These are phyloP conservation scores for Dactylis glomerata DNA, from an alignment of 176 grass and related monocot species.

Conservation along the genomic window DNA sequence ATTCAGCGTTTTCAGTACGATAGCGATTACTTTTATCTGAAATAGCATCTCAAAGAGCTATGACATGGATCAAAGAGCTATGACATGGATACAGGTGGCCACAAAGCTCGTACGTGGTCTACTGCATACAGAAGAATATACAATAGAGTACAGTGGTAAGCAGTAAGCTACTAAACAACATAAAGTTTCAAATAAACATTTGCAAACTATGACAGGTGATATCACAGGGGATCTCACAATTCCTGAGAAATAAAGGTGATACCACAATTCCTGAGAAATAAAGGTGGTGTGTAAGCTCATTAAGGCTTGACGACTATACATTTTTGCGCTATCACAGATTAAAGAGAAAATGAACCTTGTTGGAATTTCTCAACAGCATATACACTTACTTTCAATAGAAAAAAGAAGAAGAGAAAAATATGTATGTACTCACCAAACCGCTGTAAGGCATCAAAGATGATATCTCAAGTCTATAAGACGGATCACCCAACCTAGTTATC, in stretches of 20 bases:
- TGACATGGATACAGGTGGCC: background rate
- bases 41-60: conserved; percentile 2
- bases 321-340: background rate
- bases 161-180: background rate
- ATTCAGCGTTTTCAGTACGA: background rate
- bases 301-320: background rate
- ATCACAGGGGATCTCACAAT: too few species aligned
- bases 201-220: background rate
- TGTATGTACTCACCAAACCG: conserved; percentile 54
- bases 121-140: background rate
- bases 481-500: conserved; percentile 68
- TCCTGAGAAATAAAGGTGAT: background rate
- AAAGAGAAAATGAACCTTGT: background rate
- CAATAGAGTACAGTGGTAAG: background rate
- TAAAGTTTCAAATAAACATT: background rate
- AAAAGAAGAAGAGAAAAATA: background rate
- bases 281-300: background rate
- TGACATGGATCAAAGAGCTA: background rate
- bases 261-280: background rate
- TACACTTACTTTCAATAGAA: background rate
- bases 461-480: conserved; percentile 80
- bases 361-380: background rate
- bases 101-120: background rate
- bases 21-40: background rate
- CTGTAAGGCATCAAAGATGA: conserved; percentile 70